Conservation (phyloP, 1,284 basidiomycete genomes). For the Leccinum fallax region DNA sequence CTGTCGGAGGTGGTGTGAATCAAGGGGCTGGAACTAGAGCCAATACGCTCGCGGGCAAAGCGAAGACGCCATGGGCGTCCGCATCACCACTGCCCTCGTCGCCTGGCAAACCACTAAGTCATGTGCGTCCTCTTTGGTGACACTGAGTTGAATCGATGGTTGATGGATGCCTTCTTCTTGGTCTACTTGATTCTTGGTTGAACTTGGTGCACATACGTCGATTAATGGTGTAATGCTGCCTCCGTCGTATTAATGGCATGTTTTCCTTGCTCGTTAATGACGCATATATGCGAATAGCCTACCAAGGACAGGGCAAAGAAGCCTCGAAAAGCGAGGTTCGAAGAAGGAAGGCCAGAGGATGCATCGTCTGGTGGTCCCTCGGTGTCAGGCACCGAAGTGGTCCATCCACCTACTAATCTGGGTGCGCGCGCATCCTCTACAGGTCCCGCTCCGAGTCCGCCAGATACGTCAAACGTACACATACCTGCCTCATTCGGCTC, state of each 20-base stretch:
- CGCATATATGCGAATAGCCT: slow-evolving; percentile 47
- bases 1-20: slow-evolving; percentile 3
- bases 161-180: slow-evolving; percentile 24
- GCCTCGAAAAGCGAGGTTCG: slow-evolving; percentile 51
- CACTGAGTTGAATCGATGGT: slow-evolving; percentile 39
- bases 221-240: slow-evolving; percentile 36
- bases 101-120: slow-evolving; percentile 66
- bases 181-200: slow-evolving; percentile 16
- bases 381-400: background rate
- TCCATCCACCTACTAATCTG: slow-evolving; percentile 1
- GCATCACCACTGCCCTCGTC: slow-evolving; percentile 44
- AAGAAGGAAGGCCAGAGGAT: slow-evolving; percentile 16
- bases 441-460: slow-evolving; percentile 5
- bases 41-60: slow-evolving; percentile 16
- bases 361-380: background rate
- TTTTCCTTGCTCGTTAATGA: slow-evolving; percentile 36
- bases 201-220: slow-evolving; percentile 31
- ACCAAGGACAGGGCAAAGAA: slow-evolving; percentile 69
- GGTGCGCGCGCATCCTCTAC: background rate
- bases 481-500: background rate
- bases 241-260: slow-evolving; percentile 30
- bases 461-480: slow-evolving; percentile 1
- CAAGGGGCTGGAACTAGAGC: slow-evolving; percentile 23
- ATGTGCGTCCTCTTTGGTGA: slow-evolving; percentile 82
- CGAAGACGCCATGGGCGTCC: slow-evolving; percentile 28